Conservation (phyloP, 805 yeast genomes). For the Wickerhamiella shivajii region DNA sequence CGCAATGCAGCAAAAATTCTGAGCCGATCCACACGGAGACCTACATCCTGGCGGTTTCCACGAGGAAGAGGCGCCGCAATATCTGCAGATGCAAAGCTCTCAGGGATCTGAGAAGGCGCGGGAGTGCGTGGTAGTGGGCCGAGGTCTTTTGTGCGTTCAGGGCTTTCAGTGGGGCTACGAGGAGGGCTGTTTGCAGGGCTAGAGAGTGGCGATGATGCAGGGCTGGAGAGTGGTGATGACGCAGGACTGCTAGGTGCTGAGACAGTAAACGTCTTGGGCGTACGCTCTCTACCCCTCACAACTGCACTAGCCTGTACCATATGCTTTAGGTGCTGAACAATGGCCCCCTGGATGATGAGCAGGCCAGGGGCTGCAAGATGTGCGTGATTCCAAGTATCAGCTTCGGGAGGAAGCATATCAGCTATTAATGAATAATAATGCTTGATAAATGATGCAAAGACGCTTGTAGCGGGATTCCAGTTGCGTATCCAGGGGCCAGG, state of each 20-base stretch:
- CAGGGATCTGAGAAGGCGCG: no score
- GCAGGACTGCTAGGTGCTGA: not conserved
- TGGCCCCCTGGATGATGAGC: conserved; percentile 18
- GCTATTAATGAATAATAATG: conserved; percentile 27
- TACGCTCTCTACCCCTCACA: not conserved
- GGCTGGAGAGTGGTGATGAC: no score
- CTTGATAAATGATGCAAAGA: conserved; percentile 29
- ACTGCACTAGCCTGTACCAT: conserved; percentile 10
- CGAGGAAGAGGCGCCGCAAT: no score
- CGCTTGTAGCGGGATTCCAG: conserved; percentile 25
- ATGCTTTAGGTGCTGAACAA: conserved; percentile 18
- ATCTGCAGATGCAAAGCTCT: no score
- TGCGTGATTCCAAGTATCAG: conserved; percentile 10
- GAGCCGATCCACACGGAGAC: conserved; percentile 23
- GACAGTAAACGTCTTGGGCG: not conserved
- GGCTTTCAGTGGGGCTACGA: no score
- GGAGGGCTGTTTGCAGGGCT: no score
- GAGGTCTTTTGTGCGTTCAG: no score
- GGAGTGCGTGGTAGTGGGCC: no score
- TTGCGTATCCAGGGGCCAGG: conserved; percentile 26
- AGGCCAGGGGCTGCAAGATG: conserved; percentile 23
- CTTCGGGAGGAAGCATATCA: conserved; percentile 14
- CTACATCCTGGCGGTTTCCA: no score
- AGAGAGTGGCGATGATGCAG: no score
- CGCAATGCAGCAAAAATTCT: conserved; percentile 23